Evolutionary conservation across 2,329 filamentous ascomycete genomes (phyloP), one percentile per base, ranked within the genome.

Genomic region (Sclerotinia nivalis): DNA sequence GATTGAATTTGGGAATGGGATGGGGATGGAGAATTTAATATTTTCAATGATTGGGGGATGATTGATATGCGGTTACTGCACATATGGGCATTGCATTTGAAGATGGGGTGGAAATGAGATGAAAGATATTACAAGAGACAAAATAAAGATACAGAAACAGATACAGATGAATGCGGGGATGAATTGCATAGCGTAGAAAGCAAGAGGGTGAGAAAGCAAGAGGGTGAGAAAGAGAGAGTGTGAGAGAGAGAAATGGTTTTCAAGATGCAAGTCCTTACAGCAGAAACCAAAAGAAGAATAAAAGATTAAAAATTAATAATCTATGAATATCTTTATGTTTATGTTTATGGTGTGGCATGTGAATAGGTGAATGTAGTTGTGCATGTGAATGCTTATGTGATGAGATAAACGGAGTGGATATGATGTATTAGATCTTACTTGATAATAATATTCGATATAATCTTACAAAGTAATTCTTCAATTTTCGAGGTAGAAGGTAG

Each of bases 301-400:
- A 22, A 22, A 12, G 13, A 7, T 52, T 12, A 52, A 31, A 54
- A 22, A 18, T 40, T 43, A 34, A 65, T 22, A 54, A 65, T 52
- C 10, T 25, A 40, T 50, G 9, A 37, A 18, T 43, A 6, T 31
- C 31, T 43, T 6, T 43, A 43, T 43, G 40, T 31, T 55, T 4
- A 22, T n/a, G 22, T 25, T 37, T 58, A n/a, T 37, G 13, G 15
- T 43, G 40, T 43, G 15, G 15, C 10, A 15, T 43, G 40, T 43
- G 34, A 34, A 34, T 34, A 34, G 34, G 4, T 34, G 5, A 1
- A 1, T 34, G 20, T 61, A 28, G 6, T n/a, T 15, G 22, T 56
- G 45, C 45, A 50, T 50, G 45, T 50, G n/a, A 65, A 40, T 65
- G 15, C 34, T 65, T 43, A 52, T 64, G 47, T 52, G 61, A 65